These are phyloP conservation scores for Fusarium xylarioides DNA, from an alignment of 2,329 filamentous ascomycete genomes.

Conservation along the genomic window DNA sequence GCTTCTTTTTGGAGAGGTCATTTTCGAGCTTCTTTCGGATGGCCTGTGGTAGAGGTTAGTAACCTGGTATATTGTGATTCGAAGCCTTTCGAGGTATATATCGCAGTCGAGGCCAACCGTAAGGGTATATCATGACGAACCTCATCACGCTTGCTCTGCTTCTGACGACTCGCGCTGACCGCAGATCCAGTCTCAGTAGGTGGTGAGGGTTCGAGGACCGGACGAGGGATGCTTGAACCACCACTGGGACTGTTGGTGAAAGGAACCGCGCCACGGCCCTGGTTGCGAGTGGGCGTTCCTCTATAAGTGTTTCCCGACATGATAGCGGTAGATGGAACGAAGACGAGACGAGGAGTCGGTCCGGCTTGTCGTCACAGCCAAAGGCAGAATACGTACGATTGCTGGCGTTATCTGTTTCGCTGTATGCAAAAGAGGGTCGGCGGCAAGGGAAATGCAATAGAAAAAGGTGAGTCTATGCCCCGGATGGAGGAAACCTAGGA, in stretches of 20 bases:
- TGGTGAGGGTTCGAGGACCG: constrained; percentile 67
- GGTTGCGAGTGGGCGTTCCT: constrained; percentile 72
- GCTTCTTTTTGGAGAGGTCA: constrained; percentile 97
- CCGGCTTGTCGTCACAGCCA: constrained; percentile 24
- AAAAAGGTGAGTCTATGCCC: constrained; percentile 31
- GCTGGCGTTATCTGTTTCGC: constrained; percentile 25
- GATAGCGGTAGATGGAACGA: constrained; percentile 43
- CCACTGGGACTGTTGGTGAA: constrained; percentile 68
- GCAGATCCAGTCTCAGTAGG: constrained; percentile 71
- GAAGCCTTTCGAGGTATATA: constrained; percentile 27
- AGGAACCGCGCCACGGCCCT: constrained; percentile 67
- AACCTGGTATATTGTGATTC: not conserved
- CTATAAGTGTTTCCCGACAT: constrained; percentile 72
- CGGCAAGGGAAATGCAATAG: constrained; percentile 12
- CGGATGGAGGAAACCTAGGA: constrained; percentile 27
- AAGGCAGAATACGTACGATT: constrained; percentile 25
- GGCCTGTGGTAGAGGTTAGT: constrained; percentile 66
- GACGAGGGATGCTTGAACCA: constrained; percentile 76
- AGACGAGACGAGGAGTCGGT: constrained; percentile 32
- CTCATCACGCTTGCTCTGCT: constrained; percentile 98
- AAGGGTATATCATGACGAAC: constrained; percentile 62
- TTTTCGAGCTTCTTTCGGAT: constrained; percentile 97
- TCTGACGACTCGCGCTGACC: constrained; percentile 92
- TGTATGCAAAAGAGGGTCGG: constrained; percentile 26
- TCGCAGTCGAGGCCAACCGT: not conserved